Evolutionary conservation across 306 rosid species (phyloP).

Genomic region (Aeschynomene evenia): DNA sequence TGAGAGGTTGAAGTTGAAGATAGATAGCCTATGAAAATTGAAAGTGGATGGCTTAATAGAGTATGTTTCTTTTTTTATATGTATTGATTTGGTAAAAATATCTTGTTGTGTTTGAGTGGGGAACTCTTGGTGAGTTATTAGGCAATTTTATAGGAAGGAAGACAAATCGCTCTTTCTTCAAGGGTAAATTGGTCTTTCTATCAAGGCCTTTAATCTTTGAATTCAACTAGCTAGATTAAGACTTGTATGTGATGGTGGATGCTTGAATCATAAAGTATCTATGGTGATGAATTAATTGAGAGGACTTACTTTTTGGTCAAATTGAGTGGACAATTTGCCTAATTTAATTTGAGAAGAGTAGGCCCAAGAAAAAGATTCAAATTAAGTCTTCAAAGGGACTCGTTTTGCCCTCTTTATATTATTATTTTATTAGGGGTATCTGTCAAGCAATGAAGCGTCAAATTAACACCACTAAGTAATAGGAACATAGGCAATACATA

Average conservation of each 20-base stretch:
- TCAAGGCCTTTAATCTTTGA: background rate
- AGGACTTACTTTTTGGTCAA: slow-evolving; percentile 15
- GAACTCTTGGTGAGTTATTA: background rate
- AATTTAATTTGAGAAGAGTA: background rate
- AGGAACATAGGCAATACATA: background rate
- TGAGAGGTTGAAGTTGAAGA: slow-evolving; percentile 11
- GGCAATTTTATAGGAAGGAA: slow-evolving; percentile 16
- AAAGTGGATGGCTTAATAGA: slow-evolving; percentile 25
- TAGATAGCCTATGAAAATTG: background rate
- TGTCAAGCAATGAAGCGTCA: background rate
- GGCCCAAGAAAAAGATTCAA: background rate
- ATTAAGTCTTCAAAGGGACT: background rate
- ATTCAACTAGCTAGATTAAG: background rate
- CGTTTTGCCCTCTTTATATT: background rate
- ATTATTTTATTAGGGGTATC: background rate
- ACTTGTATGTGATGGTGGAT: slow-evolving; percentile 3
- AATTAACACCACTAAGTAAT: background rate
- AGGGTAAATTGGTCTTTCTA: background rate
- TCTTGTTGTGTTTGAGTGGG: background rate
- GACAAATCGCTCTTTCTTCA: background rate
- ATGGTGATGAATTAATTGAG: background rate
- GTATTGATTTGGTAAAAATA: slow-evolving; percentile 23
- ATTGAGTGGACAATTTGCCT: background rate
- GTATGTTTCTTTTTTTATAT: background rate
- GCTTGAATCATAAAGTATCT: background rate